Evolutionary conservation across 495 filamentous ascomycete genomes (phyloP).

Genomic region (Tuber microsphaerosporum): DNA sequence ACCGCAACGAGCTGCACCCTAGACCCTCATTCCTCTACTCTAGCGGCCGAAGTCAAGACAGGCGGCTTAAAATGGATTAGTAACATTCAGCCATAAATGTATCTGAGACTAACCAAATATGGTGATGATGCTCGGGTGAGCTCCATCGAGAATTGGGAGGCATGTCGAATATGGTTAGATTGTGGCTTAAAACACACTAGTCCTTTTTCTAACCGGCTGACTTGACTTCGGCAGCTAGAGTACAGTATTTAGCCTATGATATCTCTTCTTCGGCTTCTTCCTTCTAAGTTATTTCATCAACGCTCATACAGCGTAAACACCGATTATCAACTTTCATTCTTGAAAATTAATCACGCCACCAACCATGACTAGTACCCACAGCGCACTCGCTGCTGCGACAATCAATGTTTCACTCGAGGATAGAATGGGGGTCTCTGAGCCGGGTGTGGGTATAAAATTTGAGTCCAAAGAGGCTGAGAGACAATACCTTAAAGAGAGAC

Average conservation of each 20-base stretch:
- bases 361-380: not conserved
- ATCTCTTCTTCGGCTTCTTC: not conserved
- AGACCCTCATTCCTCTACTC: no score
- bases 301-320: not conserved
- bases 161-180: no score
- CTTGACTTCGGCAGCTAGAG: no score
- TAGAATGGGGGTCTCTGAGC: not conserved
- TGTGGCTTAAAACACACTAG: no score
- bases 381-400: not conserved
- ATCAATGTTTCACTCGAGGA: not conserved
- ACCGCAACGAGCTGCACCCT: not conserved
- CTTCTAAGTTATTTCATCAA: not conserved
- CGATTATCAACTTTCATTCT: not conserved
- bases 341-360: not conserved
- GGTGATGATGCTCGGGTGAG: no score
- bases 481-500: slow-evolving; percentile 62
- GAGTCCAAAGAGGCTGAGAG: slow-evolving; percentile 45
- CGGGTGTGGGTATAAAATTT: not conserved
- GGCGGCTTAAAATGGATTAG: no score
- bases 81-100: no score
- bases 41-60: no score
- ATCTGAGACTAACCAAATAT: no score
- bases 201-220: no score
- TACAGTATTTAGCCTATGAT: not conserved
- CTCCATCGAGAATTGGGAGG: no score